Percentiles rank a stretch among this genome's conserved stretches.
Conservation (phyloP, 2,329 filamentous ascomycete species). For the Fusarium xyrophilum region DNA sequence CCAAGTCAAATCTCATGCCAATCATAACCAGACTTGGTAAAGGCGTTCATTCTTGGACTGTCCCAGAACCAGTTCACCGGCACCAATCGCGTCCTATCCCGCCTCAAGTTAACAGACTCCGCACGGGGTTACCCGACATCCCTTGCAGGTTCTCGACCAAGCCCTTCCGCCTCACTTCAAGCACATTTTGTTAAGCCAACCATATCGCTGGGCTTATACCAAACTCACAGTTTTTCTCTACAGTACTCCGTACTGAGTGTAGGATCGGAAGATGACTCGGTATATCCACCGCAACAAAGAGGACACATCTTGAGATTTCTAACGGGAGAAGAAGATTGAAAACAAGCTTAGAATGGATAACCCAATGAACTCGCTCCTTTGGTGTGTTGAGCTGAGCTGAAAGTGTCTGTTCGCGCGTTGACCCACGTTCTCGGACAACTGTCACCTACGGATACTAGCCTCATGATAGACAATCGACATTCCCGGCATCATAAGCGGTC, state of each 20-base stretch:
- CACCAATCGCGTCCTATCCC: conserved; percentile 43
- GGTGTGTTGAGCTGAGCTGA: conserved; percentile 19
- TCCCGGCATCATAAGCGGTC: conserved; percentile 18
- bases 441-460: conserved; percentile 13
- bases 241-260: neutral
- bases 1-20: conserved; percentile 33
- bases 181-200: conserved; percentile 22
- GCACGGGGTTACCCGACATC: conserved; percentile 42
- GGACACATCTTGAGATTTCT: neutral
- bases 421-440: conserved; percentile 25
- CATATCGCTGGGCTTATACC: conserved; percentile 28
- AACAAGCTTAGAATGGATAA: neutral
- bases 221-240: neutral
- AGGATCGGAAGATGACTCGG: neutral
- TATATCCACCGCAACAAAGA: neutral
- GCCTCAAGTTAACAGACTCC: conserved; percentile 37
- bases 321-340: neutral
- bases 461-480: conserved; percentile 23
- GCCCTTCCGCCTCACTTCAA: conserved; percentile 40
- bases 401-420: conserved; percentile 14
- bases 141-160: conserved; percentile 32
- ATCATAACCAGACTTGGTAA: conserved; percentile 27
- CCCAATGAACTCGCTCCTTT: neutral
- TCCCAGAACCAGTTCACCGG: conserved; percentile 41
- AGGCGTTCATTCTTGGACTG: conserved; percentile 32